These are phyloP conservation scores for Brassica cretica DNA, from an alignment of 345 rosid genomes.

Conservation along the genomic window DNA sequence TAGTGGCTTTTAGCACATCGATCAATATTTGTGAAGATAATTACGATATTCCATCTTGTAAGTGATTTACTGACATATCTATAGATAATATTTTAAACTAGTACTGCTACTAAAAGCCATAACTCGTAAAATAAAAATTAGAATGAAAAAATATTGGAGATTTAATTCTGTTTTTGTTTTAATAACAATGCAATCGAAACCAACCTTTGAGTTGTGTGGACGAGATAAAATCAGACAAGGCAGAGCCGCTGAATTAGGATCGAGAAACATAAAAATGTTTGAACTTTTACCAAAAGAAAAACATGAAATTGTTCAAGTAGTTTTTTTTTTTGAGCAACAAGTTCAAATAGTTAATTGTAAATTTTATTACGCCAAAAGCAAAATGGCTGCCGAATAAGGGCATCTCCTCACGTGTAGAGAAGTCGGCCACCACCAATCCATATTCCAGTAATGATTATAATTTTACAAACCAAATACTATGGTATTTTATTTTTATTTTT, in stretches of 20 bases:
- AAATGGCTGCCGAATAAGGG: constrained; percentile 33
- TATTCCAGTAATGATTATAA: constrained; percentile 17
- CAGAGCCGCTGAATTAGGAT: constrained; percentile 27
- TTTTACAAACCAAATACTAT: constrained; percentile 1
- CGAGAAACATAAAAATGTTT: constrained; percentile 33
- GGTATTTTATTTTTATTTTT: neutral
- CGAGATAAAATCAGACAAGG: constrained; percentile 19
- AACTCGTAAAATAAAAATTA: neutral
- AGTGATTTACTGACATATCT: neutral
- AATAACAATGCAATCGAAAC: neutral
- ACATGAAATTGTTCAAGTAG: constrained; percentile 29
- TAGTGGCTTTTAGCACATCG: constrained; percentile 8
- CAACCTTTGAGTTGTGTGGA: constrained; percentile 29
- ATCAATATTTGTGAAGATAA: constrained; percentile 18
- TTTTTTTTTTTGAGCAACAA: too few species aligned
- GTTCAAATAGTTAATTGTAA: neutral
- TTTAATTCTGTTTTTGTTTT: neutral
- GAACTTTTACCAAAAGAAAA: neutral
- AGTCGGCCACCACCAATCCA: constrained; percentile 39
- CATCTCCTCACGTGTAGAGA: constrained; percentile 41
- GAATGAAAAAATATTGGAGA: neutral
- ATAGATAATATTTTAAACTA: neutral
- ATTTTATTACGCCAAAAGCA: constrained; percentile 8
- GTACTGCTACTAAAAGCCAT: neutral
- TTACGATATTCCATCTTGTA: constrained; percentile 1